These are phyloP conservation scores for Acer saccharum DNA, from an alignment of 345 rosid species.

Conservation along the genomic window DNA sequence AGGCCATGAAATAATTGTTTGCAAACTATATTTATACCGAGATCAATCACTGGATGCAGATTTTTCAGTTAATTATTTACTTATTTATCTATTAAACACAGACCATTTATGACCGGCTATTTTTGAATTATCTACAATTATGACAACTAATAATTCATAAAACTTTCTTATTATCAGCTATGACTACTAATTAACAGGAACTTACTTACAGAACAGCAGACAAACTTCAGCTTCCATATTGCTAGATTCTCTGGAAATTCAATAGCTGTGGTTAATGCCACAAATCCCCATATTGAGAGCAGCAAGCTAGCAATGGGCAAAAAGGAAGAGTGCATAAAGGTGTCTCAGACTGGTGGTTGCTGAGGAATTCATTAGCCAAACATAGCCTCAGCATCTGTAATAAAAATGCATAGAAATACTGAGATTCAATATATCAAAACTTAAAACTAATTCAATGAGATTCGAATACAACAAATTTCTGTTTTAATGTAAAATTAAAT, in stretches of 20 bases:
- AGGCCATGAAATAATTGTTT: background rate
- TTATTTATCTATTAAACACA: background rate
- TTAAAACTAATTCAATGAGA: background rate
- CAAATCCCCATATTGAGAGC: slow-evolving; percentile 10
- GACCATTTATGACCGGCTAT: background rate
- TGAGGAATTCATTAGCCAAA: background rate
- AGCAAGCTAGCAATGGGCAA: background rate
- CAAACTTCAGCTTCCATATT: background rate
- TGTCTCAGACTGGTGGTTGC: background rate
- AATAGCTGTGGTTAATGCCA: background rate
- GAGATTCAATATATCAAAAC: background rate
- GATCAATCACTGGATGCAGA: background rate
- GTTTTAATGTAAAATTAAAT: background rate
- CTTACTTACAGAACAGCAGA: background rate
- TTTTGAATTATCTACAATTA: background rate
- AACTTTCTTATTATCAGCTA: background rate
- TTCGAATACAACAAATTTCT: background rate
- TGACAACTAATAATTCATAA: background rate
- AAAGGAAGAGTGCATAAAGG: background rate
- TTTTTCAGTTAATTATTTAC: background rate
- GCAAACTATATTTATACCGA: background rate
- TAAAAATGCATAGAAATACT: background rate
- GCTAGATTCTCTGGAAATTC: background rate
- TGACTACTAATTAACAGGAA: background rate
- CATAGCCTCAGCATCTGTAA: background rate